A percentile compares a stretch with the other conserved stretches of the same genome.
phyloP scores from a whole-genome alignment of 2,329 filamentous ascomycete species.

The Zopfia rhizophila region DNA sequence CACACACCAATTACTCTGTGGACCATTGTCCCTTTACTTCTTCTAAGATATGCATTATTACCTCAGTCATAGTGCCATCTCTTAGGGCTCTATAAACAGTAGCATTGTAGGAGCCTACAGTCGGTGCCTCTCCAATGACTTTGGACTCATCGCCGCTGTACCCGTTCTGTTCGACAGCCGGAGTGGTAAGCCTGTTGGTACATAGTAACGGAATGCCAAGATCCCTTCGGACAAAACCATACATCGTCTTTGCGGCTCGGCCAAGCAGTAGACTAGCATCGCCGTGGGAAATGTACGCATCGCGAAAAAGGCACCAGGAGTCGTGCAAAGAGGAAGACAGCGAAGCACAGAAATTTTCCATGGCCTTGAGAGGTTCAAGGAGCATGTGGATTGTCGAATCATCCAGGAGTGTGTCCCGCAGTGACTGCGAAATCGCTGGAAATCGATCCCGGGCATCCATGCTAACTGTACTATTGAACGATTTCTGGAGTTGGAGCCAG shows the following conservation, averaged over 20 bases:
- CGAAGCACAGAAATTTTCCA: neutral
- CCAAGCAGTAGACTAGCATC: conserved; percentile 39
- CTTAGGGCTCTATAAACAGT: neutral
- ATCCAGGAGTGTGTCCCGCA: neutral
- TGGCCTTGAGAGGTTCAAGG: neutral
- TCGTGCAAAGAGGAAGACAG: neutral
- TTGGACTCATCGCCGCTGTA: neutral
- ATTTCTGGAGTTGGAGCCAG: neutral
- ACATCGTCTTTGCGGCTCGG: conserved; percentile 42
- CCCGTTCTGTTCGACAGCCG: neutral
- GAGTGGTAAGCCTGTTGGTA: neutral
- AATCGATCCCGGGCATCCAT: conserved; percentile 4
- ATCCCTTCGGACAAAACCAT: conserved; percentile 48
- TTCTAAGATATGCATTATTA: neutral
- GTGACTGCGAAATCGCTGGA: neutral
- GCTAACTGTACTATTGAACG: conserved; percentile 1
- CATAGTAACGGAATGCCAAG: conserved; percentile 37
- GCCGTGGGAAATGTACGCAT: conserved; percentile 1
- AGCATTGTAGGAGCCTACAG: conserved; percentile 1
- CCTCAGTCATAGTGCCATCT: neutral
- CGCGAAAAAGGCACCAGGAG: conserved; percentile 2
- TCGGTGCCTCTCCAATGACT: neutral
- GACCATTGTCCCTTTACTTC: too few species aligned
- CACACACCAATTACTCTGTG: too few species aligned
- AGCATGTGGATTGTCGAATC: neutral